A percentile compares a stretch with the other conserved stretches of the same genome.
Conservation (phyloP, 169 alveolate genomes). For the Amoebophrya sp. region DNA sequence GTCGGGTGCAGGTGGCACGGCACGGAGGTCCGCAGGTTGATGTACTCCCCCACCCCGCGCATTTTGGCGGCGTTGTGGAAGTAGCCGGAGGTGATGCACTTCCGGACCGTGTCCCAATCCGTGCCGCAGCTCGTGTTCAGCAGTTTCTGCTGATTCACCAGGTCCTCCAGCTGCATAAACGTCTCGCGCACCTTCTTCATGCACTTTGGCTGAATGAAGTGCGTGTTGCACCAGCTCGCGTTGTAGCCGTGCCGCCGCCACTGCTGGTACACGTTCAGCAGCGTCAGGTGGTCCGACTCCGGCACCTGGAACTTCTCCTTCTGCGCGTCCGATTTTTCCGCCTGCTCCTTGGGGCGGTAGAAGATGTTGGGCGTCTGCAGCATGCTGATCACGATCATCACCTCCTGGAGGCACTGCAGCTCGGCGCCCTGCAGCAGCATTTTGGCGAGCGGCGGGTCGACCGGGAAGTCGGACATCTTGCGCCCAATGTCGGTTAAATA, state of each 20-base stretch:
- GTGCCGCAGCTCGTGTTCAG: slow-evolving; percentile 62
- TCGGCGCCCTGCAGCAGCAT: slow-evolving; percentile 85
- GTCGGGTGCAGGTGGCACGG: slow-evolving; percentile 98
- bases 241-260: slow-evolving; percentile 87
- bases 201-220: slow-evolving; percentile 82
- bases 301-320: slow-evolving; percentile 98
- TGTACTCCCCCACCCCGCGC: slow-evolving; percentile 97
- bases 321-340: slow-evolving; percentile 88
- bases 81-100: slow-evolving; percentile 96
- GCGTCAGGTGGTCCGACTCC: slow-evolving; percentile 97
- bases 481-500: slow-evolving; percentile 77
- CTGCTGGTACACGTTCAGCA: slow-evolving; percentile 93
- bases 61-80: slow-evolving; percentile 98
- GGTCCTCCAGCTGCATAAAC: slow-evolving; percentile 83
- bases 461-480: slow-evolving; percentile 95
- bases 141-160: slow-evolving; percentile 66
- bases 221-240: slow-evolving; percentile 83
- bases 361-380: slow-evolving; percentile 93
- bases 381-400: slow-evolving; percentile 94
- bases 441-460: slow-evolving; percentile 98
- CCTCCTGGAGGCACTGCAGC: slow-evolving; percentile 87
- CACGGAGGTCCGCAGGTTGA: slow-evolving; percentile 91
- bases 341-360: slow-evolving; percentile 89
- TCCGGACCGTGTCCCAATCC: slow-evolving; percentile 77
- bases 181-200: slow-evolving; percentile 63